Conservation (phyloP, 768 basidiomycete genomes). For the Favolaschia claudopus region DNA sequence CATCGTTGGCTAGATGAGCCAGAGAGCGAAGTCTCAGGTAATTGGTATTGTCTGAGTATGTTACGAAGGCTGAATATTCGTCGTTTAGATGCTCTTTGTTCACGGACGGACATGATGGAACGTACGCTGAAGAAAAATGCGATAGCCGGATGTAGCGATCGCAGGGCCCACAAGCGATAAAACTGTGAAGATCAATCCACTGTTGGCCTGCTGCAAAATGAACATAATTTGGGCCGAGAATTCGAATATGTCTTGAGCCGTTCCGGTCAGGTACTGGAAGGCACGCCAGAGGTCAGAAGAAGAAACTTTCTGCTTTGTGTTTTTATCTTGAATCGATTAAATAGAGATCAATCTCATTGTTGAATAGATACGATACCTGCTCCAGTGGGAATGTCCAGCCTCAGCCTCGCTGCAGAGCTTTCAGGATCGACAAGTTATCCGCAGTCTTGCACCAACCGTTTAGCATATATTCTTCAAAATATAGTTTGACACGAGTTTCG, state of each 20-base stretch:
- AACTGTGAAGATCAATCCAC: background rate
- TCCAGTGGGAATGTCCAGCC: conserved; percentile 11
- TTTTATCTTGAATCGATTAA: conserved; percentile 1
- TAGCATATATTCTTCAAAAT: conserved; percentile 11
- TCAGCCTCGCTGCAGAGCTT: background rate
- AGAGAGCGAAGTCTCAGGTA: conserved; percentile 10
- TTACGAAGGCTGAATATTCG: background rate
- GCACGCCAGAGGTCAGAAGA: background rate
- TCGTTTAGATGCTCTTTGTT: background rate
- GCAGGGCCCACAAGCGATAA: conserved; percentile 8
- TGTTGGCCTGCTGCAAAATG: conserved; percentile 4
- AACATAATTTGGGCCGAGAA: conserved; percentile 3
- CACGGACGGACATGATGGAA: background rate
- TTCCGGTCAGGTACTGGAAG: background rate
- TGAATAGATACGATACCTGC: background rate
- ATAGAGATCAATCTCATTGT: accelerated
- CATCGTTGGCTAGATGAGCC: background rate
- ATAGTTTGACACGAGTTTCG: background rate
- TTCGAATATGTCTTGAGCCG: background rate
- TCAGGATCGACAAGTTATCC: background rate
- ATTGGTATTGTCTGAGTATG: conserved; percentile 1
- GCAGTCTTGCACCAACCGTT: background rate
- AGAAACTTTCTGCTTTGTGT: background rate
- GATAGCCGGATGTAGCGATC: no score
- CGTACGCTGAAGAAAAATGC: no score